phyloP scores from a whole-genome alignment of 208 protist species.

The Trypanosoma conorhini region DNA sequence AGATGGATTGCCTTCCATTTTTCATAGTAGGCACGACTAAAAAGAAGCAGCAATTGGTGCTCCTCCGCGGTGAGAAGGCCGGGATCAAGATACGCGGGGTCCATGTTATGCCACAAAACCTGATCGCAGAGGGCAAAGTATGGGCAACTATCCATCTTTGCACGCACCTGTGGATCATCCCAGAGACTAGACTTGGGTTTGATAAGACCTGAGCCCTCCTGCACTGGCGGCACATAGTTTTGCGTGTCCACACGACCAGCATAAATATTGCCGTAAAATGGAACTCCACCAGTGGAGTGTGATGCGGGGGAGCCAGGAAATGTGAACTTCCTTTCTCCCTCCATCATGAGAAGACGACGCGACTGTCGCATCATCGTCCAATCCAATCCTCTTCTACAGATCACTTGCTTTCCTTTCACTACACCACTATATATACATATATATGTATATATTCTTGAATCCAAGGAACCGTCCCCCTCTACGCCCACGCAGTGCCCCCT shows the following conservation, averaged over 20 bases:
- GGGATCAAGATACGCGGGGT: conserved; percentile 80
- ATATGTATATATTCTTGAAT: conserved; percentile 2
- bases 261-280: conserved; percentile 89
- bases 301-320: conserved; percentile 55
- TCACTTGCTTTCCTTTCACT: neutral
- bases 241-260: conserved; percentile 75
- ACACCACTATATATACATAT: conserved; percentile 3
- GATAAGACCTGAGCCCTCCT: conserved; percentile 52
- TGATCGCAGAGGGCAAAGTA: conserved; percentile 91
- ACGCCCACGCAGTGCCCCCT: neutral
- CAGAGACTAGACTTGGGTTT: conserved; percentile 56
- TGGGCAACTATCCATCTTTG: conserved; percentile 67
- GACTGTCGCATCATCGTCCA: conserved; percentile 38
- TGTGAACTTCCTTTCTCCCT: conserved; percentile 66
- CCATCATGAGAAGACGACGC: conserved; percentile 42
- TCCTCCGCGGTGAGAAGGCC: conserved; percentile 80
- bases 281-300: conserved; percentile 60
- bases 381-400: neutral
- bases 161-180: conserved; percentile 59
- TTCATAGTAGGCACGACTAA: conserved; percentile 85
- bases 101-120: conserved; percentile 90
- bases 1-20: conserved; percentile 75
- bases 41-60: conserved; percentile 85
- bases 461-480: neutral
- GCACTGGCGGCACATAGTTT: conserved; percentile 65